Evolutionary conservation across 2,329 filamentous ascomycete genomes (phyloP).

Genomic region (Colletotrichum orbiculare): DNA sequence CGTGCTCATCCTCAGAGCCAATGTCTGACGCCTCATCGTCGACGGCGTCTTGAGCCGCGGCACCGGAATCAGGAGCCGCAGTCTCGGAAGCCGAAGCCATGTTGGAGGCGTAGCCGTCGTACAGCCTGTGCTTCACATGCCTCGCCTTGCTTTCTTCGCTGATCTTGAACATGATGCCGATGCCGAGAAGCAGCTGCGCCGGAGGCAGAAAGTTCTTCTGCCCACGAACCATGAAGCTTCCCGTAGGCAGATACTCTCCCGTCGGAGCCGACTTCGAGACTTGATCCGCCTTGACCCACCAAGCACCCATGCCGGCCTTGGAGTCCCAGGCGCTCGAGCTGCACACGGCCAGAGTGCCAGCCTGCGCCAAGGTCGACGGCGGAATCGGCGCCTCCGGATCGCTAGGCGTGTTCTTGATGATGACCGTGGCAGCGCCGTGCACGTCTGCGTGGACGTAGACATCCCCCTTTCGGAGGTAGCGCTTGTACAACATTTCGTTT

Average conservation of each 20-base stretch:
- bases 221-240: constrained; percentile 83
- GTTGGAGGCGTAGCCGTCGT: constrained; percentile 38
- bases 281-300: constrained; percentile 93
- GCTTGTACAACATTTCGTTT: constrained; percentile 90
- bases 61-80: constrained; percentile 16
- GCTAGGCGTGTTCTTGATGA: constrained; percentile 88
- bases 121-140: constrained; percentile 78
- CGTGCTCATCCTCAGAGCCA: constrained; percentile 47
- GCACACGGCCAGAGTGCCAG: constrained; percentile 85
- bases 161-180: constrained; percentile 88
- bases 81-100: constrained; percentile 34
- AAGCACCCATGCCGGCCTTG: constrained; percentile 94
- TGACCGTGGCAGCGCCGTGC: constrained; percentile 82
- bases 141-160: constrained; percentile 87
- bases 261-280: constrained; percentile 85
- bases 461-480: constrained; percentile 88
- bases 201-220: constrained; percentile 94
- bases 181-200: constrained; percentile 86
- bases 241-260: constrained; percentile 83
- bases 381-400: constrained; percentile 88
- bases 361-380: constrained; percentile 90
- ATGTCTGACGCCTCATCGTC: constrained; percentile 48
- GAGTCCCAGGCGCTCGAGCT: constrained; percentile 94
- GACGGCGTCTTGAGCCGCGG: constrained; percentile 43
- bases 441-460: constrained; percentile 93